A percentile compares a stretch with the other conserved stretches of the same genome.
phyloP scores from a whole-genome alignment of 345 rosid genomes.

The Salix koriyanagi region DNA sequence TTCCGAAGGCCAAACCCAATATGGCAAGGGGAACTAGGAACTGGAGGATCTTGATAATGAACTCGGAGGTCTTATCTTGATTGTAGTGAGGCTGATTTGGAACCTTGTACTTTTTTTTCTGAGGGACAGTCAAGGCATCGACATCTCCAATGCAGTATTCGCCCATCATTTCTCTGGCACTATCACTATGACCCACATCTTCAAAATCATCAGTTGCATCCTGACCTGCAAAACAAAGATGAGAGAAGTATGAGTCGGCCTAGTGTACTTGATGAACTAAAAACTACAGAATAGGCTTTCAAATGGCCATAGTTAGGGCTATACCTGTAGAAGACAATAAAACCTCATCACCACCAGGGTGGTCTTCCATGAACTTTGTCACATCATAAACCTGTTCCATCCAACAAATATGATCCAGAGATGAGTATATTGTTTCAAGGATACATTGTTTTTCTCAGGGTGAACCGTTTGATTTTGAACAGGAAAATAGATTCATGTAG shows the following conservation, averaged over 20 bases:
- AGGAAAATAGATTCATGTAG: neutral
- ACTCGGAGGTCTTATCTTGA: constrained; percentile 72
- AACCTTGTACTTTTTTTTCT: constrained; percentile 19
- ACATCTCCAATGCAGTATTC: constrained; percentile 20
- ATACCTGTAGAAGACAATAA: constrained; percentile 21
- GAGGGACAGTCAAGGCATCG: constrained; percentile 16
- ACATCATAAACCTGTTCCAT: constrained; percentile 20
- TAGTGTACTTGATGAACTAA: neutral
- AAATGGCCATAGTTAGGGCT: neutral
- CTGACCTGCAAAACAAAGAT: constrained; percentile 10
- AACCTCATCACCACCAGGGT: constrained; percentile 28
- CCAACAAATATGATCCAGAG: neutral
- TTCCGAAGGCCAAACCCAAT: constrained; percentile 80
- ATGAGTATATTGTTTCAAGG: neutral
- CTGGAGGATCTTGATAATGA: constrained; percentile 70
- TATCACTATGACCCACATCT: constrained; percentile 26
- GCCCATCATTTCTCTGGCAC: constrained; percentile 25
- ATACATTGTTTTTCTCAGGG: neutral
- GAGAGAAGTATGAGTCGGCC: neutral
- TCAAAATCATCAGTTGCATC: constrained; percentile 30
- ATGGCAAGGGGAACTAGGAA: constrained; percentile 87
- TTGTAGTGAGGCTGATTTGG: constrained; percentile 64
- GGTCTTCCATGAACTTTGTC: constrained; percentile 25
- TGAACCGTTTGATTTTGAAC: too few relatives aligned
- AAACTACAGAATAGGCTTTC: neutral